phyloP scores from a whole-genome alignment of 2,329 filamentous ascomycete genomes.

The Exophiala aquamarina region DNA sequence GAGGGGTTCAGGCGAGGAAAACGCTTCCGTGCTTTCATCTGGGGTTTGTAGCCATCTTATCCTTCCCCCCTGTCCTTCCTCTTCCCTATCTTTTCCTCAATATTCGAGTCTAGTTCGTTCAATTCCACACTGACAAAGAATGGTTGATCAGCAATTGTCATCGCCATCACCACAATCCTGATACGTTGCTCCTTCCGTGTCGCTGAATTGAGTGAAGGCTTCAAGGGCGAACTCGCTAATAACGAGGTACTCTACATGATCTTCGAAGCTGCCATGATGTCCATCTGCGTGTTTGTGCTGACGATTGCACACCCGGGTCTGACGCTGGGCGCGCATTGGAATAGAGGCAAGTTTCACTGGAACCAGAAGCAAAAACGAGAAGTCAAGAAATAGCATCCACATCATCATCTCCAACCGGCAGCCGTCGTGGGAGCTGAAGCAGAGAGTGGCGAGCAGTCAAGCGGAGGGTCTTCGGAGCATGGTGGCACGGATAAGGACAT shows the following conservation, averaged over 20 bases:
- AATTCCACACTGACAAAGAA: background rate
- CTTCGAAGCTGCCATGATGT: slow-evolving; percentile 53
- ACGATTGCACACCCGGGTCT: slow-evolving; percentile 10
- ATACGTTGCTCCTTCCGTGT: slow-evolving; percentile 49
- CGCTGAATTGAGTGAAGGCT: slow-evolving; percentile 47
- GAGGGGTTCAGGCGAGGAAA: background rate
- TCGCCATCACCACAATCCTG: slow-evolving; percentile 43
- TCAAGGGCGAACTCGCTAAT: slow-evolving; percentile 45
- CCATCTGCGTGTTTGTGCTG: slow-evolving; percentile 17
- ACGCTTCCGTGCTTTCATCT: slow-evolving; percentile 1
- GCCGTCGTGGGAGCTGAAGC: background rate
- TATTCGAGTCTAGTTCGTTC: too few relatives aligned
- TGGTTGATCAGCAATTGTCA: slow-evolving; percentile 1
- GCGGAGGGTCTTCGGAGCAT: slow-evolving; percentile 1
- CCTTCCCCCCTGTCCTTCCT: background rate
- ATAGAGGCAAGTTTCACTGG: slow-evolving; percentile 7
- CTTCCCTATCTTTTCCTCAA: background rate
- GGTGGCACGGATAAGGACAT: too few relatives aligned
- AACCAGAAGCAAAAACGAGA: background rate
- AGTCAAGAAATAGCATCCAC: background rate
- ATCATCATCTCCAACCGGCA: background rate
- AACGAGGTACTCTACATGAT: slow-evolving; percentile 49
- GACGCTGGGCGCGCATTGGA: slow-evolving; percentile 7
- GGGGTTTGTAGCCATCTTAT: background rate
- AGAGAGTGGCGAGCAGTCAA: background rate